Evolutionary conservation across 2,329 filamentous ascomycete species (phyloP), one percentile per base, ranked within the genome.

Genomic region (Fusarium verrucosum): DNA sequence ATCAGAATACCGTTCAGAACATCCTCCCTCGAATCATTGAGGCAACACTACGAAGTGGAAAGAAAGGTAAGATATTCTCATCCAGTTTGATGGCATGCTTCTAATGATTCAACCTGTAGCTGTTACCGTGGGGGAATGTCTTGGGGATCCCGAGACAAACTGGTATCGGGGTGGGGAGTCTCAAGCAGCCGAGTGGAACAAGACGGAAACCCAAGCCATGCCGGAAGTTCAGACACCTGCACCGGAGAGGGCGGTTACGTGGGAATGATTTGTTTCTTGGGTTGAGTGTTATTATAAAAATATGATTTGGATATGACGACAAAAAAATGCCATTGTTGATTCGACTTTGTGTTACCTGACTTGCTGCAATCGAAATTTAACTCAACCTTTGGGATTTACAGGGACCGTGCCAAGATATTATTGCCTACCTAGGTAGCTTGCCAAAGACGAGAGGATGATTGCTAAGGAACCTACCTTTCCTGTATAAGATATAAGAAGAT

Each of bases 61-160:
- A 16, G 11, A 61, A 22, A 56, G 58, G 58, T 61, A 23, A 7
- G 32, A 3, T 17, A 2, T 4, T 1, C 1, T 4, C 0, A 2
- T 5, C 1, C 2, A 7, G 0, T 5, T 20, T 0, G 1, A 2
- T 23, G 10, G 4, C 1, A 0, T 2, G 10, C 7, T 32, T n/a
- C 14, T 35, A 1, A 3, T 14, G 33, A 1, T 37, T 8, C 0
- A 0, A 11, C 3, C 0, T 20, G 2, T 4, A 61, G 58, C 49
- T 14, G 58, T 61, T 1, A 61, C 58, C 3, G 56, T 61, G 2
- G 58, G 58, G 4, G 58, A 61, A 33, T 61, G 58, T 40, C 58
- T 61, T 14, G 58, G 58, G 16, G 56, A 61, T 42, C 56, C 56
- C 19, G 56, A 61, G 36, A 10, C 49, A 26, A 61, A 61, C 7